These are phyloP conservation scores for Claviceps sp. DNA, from an alignment of 2,329 filamentous ascomycete species.

Conservation along the genomic window DNA sequence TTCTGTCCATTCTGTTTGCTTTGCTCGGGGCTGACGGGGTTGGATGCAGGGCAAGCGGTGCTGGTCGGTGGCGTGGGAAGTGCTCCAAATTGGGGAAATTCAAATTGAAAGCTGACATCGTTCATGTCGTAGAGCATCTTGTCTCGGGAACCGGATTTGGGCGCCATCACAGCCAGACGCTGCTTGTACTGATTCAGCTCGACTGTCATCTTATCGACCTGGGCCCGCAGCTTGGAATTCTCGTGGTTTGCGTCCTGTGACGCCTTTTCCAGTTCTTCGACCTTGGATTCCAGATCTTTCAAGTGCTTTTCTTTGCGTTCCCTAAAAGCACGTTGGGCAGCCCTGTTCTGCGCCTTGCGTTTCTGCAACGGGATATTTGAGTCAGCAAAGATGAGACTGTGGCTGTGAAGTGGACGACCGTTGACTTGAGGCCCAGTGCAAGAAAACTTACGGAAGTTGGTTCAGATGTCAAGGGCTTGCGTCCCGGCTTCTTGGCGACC, in stretches of 20 bases:
- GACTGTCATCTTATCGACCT: conserved; percentile 73
- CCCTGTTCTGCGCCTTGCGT: conserved; percentile 89
- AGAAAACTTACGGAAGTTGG: conserved; percentile 71
- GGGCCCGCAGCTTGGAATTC: conserved; percentile 69
- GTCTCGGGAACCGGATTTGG: conserved; percentile 25
- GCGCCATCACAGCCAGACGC: conserved; percentile 50
- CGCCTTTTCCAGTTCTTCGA: conserved; percentile 64
- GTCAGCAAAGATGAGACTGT: conserved; percentile 4
- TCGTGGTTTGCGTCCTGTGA: conserved; percentile 75
- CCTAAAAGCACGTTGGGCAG: conserved; percentile 83
- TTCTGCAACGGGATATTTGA: conserved; percentile 41
- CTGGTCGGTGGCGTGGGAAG: conserved; percentile 36
- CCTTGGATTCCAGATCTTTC: conserved; percentile 70
- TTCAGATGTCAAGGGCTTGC: conserved; percentile 90
- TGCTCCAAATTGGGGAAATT: conserved; percentile 86
- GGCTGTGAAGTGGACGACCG: too few relatives aligned
- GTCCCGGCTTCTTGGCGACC: conserved; percentile 83
- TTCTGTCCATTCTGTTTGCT: conserved; percentile 11
- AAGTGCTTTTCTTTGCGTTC: conserved; percentile 90
- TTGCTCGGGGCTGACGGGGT: conserved; percentile 19
- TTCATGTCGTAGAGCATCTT: conserved; percentile 38
- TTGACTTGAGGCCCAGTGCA: too few relatives aligned
- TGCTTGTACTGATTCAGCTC: conserved; percentile 89
- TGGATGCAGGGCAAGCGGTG: conserved; percentile 16
- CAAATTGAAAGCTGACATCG: conserved; percentile 82